Conservation (phyloP, 1,139 yeast species). For the Trichomonascaceae sp. region DNA sequence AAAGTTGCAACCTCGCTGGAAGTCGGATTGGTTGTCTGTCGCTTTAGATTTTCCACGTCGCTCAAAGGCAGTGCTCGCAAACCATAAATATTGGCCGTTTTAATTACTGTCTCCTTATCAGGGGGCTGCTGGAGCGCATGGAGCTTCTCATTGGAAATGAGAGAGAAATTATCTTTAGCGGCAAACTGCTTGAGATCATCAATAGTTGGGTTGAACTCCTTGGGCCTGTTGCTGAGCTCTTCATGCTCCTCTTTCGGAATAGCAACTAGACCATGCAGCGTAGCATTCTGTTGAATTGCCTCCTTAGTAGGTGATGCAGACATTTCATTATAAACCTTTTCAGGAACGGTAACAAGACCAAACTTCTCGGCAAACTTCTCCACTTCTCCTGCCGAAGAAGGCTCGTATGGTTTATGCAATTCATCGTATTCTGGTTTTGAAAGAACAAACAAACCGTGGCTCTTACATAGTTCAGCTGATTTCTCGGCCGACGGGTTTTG, state of each 20-base stretch:
- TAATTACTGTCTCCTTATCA: conserved; percentile 16
- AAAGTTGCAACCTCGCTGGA: conserved; percentile 20
- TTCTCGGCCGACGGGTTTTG: conserved; percentile 18
- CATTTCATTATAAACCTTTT: conserved; percentile 15
- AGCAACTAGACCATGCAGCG: conserved; percentile 20
- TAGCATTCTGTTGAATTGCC: conserved; percentile 16
- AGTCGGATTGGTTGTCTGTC: conserved; percentile 22
- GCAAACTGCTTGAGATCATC: conserved; percentile 20
- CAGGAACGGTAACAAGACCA: conserved; percentile 22
- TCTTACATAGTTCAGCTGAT: conserved; percentile 20
- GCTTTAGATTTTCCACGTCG: conserved; percentile 25
- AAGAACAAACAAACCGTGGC: conserved; percentile 27
- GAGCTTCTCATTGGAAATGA: conserved; percentile 28
- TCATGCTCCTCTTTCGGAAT: conserved; percentile 23
- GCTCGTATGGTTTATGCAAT: conserved; percentile 21
- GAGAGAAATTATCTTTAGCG: conserved; percentile 27
- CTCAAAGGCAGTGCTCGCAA: conserved; percentile 30
- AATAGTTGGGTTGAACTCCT: conserved; percentile 21
- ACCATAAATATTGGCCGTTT: conserved; percentile 23
- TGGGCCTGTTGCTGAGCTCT: conserved; percentile 24
- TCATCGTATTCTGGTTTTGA: conserved; percentile 17
- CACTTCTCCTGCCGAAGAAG: conserved; percentile 20
- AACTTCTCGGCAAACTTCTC: conserved; percentile 20
- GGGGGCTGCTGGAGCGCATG: conserved; percentile 16
- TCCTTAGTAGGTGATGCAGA: conserved; percentile 20